Evolutionary conservation across 805 yeast genomes (phyloP).

Genomic region (Lachancea quebecensis): DNA sequence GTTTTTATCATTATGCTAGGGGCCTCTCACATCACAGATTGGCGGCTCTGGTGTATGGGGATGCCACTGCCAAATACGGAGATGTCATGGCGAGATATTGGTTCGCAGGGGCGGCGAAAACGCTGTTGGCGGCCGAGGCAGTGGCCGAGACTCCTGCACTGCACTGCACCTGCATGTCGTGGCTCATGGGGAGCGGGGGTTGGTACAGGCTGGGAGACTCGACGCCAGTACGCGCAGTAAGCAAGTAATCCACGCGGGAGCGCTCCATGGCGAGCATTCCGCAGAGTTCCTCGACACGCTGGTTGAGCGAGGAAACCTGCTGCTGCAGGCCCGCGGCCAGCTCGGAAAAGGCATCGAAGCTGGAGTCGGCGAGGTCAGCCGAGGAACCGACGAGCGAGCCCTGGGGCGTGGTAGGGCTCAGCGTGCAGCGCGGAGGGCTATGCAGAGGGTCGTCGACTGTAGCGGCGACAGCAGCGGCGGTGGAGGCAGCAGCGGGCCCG

Average conservation of each 20-base stretch:
- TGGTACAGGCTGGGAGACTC: slow-evolving; percentile 1
- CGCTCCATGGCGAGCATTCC: slow-evolving; percentile 3
- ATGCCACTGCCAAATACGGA: background rate
- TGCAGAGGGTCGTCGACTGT: background rate
- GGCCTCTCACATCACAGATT: background rate
- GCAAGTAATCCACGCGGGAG: slow-evolving; percentile 2
- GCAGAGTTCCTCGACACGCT: slow-evolving; percentile 4
- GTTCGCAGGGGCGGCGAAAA: background rate
- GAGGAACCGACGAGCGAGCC: background rate
- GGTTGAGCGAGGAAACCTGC: slow-evolving; percentile 3
- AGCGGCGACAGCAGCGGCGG: background rate
- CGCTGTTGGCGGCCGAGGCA: background rate
- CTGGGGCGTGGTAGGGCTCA: slow-evolving; percentile 2
- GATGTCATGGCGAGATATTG: background rate
- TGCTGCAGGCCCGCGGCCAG: slow-evolving; percentile 3
- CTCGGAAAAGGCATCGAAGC: slow-evolving; percentile 6
- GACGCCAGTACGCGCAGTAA: background rate
- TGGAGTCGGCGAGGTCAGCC: slow-evolving; percentile 2
- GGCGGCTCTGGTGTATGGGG: background rate
- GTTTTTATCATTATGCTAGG: background rate
- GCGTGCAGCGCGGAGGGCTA: background rate
- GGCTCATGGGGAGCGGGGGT: no score
- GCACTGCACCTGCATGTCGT: no score
- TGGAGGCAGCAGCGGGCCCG: background rate
- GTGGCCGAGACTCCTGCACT: no score